Evolutionary conservation across 345 rosid species (phyloP), one percentile per base, ranked within the genome.

Genomic region (Nephelium lappaceum): DNA sequence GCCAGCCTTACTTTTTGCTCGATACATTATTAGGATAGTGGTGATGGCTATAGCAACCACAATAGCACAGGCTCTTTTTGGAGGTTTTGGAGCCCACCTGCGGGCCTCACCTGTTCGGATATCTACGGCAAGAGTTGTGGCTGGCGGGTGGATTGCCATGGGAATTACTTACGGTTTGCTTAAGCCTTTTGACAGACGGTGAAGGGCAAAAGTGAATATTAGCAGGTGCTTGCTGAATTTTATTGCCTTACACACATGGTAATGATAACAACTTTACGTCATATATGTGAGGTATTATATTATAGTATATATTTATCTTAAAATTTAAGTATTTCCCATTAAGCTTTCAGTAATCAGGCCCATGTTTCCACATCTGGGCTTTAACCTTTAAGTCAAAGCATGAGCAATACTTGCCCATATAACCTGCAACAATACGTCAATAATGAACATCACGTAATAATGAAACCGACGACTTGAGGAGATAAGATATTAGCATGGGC

Each of bases 121-220:
- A 21, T 87, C 94, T 0, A 89, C 86, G 0, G 53, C 63, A 11
- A 86, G 94, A 83, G 83, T 82, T 11, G 15, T 88, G 31, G 31
- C 79, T 16, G 93, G 91, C 15, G 94, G 94, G 24, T 88, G 91
- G 91, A 72, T 85, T 74, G 87, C 87, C 12, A 86, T 90, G 94
- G 90, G 76, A 21, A 36, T 88, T 36, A 88, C 94, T 70, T 88
- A 86, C 8, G 86, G 86, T 8, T 83, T 87, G 90, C 92, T 90
- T 51, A 87, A 90, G 85, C 85, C 87, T 67, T 84, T 88, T 25
- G 86, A 82, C 55, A 62, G 24, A 79, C 16, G 49, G n/a, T n/a
- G 12, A 72, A 72, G 68, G 57, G 19, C 19, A 53, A 36, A 49
- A 49, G 55, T 49, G 55, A 49, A 49, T 49, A 49, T 16, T 41